phyloP scores from a whole-genome alignment of 2,329 filamentous ascomycete species.

The Xylariaceae sp. region DNA sequence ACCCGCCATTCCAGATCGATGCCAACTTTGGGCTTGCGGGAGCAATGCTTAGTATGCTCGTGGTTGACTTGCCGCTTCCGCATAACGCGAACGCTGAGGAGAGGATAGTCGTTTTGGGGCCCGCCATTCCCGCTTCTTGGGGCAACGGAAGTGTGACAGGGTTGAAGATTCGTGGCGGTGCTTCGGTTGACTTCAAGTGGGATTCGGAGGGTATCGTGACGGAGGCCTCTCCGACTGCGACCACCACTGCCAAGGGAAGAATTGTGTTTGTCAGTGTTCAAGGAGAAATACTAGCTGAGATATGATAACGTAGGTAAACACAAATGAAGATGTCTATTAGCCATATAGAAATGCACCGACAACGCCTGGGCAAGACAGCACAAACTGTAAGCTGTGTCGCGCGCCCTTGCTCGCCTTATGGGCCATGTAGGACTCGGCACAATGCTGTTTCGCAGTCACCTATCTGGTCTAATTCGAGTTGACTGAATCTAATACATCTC shows the following conservation, averaged over 20 bases:
- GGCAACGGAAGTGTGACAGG: constrained; percentile 41
- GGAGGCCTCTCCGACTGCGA: background rate
- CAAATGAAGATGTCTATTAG: too few relatives aligned
- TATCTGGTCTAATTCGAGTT: too few relatives aligned
- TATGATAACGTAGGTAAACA: background rate
- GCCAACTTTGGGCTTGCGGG: constrained; percentile 53
- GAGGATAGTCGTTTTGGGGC: constrained; percentile 41
- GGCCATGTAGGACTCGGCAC: too few relatives aligned
- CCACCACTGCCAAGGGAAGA: background rate
- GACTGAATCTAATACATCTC: too few relatives aligned
- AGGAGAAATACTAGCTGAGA: constrained; percentile 4
- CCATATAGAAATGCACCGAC: too few relatives aligned
- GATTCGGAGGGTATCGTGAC: constrained; percentile 23
- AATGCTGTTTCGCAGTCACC: too few relatives aligned
- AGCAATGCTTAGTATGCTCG: constrained; percentile 47
- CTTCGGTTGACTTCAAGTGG: constrained; percentile 42
- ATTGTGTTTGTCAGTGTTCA: constrained; percentile 7
- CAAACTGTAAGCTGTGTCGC: too few relatives aligned
- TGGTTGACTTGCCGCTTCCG: constrained; percentile 43
- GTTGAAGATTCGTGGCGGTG: constrained; percentile 41
- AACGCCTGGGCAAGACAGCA: too few relatives aligned
- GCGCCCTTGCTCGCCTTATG: too few relatives aligned
- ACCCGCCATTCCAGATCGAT: constrained; percentile 54
- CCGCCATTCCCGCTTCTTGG: constrained; percentile 44
- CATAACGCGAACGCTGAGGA: constrained; percentile 11